Evolutionary conservation across 352 stramenopile genomes (phyloP).

Genomic region (Phytopythium oedochilum): DNA sequence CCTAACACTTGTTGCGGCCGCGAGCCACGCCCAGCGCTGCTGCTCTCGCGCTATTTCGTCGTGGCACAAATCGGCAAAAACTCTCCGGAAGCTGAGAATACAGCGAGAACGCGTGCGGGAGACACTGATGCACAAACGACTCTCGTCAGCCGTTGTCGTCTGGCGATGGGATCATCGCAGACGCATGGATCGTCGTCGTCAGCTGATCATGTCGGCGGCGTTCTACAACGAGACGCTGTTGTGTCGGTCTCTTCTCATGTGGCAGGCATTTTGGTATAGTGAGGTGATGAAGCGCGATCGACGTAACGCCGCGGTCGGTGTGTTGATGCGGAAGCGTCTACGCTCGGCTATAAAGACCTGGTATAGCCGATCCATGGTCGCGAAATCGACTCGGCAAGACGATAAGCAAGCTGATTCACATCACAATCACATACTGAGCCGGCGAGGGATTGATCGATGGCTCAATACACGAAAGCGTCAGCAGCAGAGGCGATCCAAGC

Average conservation of each 20-base stretch:
- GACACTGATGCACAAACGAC: not conserved
- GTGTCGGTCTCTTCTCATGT: not conserved
- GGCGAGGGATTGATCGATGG: not conserved
- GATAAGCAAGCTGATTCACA: not conserved
- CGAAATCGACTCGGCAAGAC: not conserved
- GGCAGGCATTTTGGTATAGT: not conserved
- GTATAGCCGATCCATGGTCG: not conserved
- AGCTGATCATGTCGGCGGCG: not conserved
- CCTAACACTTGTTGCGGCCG: not conserved
- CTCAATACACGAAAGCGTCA: not conserved
- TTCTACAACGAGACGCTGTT: slow-evolving; percentile 3
- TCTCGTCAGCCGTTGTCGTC: not conserved
- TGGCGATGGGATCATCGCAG: not conserved
- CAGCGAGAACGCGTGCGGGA: not conserved
- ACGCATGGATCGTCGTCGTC: not conserved
- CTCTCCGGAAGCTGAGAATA: not conserved
- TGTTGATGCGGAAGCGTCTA: not conserved
- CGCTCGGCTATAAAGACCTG: not conserved
- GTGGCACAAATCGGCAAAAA: not conserved
- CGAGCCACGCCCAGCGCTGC: not conserved
- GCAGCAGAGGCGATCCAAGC: slow-evolving; percentile 9
- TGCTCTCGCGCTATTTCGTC: not conserved
- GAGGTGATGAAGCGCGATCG: not conserved
- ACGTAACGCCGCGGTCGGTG: not conserved
- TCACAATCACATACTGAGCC: not conserved